A percentile compares a stretch with the other conserved stretches of the same genome.
These are phyloP conservation scores for Vigna trinervia DNA, from an alignment of 306 rosid genomes.

Conservation along the genomic window DNA sequence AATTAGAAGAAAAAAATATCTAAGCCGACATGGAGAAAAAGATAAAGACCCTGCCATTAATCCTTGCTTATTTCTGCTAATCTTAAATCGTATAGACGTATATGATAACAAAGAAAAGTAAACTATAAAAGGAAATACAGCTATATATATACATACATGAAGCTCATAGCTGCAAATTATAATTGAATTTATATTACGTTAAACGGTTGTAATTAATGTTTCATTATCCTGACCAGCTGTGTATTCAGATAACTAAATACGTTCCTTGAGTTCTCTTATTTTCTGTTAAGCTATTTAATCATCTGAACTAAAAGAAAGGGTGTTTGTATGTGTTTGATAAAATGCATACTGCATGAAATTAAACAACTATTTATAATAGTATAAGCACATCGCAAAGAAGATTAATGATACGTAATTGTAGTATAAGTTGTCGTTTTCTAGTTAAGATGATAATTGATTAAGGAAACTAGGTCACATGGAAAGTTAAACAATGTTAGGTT, in stretches of 20 bases:
- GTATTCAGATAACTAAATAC: not conserved
- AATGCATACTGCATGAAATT: constrained; percentile 1
- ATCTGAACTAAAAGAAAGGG: not conserved
- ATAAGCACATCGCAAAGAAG: constrained; percentile 16
- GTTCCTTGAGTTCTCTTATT: not conserved
- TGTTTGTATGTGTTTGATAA: too few species aligned
- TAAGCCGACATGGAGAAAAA: too few species aligned
- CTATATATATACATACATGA: too few species aligned
- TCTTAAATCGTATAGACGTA: not conserved
- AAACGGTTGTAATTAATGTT: not conserved
- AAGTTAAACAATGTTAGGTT: constrained; percentile 29
- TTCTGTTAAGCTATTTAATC: not conserved
- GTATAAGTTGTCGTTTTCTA: constrained; percentile 24
- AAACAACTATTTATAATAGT: not conserved
- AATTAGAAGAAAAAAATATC: not conserved
- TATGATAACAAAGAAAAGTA: not conserved
- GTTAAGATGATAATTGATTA: constrained; percentile 4
- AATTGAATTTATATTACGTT: not conserved
- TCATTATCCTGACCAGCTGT: not conserved
- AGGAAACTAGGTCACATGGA: constrained; percentile 15
- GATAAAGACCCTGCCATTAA: not conserved
- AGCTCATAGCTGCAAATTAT: not conserved
- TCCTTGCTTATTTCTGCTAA: not conserved
- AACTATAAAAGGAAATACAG: not conserved
- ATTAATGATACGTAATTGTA: constrained; percentile 3